phyloP scores from a whole-genome alignment of 495 filamentous ascomycete species.

The Xylaria castorea region DNA sequence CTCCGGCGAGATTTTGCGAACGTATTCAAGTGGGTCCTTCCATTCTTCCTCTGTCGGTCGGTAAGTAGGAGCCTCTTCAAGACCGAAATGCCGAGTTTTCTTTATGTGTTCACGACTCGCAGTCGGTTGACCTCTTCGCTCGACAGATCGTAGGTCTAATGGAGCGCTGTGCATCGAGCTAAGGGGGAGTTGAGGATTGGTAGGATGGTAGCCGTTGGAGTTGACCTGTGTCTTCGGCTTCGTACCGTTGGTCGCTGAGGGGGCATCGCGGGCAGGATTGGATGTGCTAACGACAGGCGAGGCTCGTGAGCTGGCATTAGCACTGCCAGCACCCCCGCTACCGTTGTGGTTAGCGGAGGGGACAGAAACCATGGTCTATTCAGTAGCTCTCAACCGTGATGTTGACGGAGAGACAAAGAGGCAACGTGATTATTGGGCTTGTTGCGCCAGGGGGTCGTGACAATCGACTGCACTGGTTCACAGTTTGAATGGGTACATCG shows the following conservation, averaged over 20 bases:
- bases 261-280: slow-evolving; percentile 39
- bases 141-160: slow-evolving; percentile 87
- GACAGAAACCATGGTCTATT: slow-evolving; percentile 49
- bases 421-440: neutral
- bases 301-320: slow-evolving; percentile 54
- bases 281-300: slow-evolving; percentile 52
- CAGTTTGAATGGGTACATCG: slow-evolving; percentile 39
- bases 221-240: slow-evolving; percentile 55
- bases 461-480: slow-evolving; percentile 37
- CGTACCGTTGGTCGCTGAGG: slow-evolving; percentile 42
- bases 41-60: slow-evolving; percentile 92
- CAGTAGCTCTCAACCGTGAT: neutral
- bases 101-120: slow-evolving; percentile 77
- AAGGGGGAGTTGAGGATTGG: slow-evolving; percentile 54
- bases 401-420: slow-evolving; percentile 18
- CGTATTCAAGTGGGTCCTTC: slow-evolving; percentile 90
- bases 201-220: slow-evolving; percentile 60
- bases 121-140: slow-evolving; percentile 81
- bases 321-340: slow-evolving; percentile 43
- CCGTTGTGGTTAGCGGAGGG: slow-evolving; percentile 46
- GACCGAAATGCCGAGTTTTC: slow-evolving; percentile 76
- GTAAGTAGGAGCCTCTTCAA: slow-evolving; percentile 92
- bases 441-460: slow-evolving; percentile 25
- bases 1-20: slow-evolving; percentile 85
- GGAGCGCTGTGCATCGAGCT: slow-evolving; percentile 63